Evolutionary conservation across 2,329 filamentous ascomycete genomes (phyloP).

Genomic region (Claviceps quebecensis): DNA sequence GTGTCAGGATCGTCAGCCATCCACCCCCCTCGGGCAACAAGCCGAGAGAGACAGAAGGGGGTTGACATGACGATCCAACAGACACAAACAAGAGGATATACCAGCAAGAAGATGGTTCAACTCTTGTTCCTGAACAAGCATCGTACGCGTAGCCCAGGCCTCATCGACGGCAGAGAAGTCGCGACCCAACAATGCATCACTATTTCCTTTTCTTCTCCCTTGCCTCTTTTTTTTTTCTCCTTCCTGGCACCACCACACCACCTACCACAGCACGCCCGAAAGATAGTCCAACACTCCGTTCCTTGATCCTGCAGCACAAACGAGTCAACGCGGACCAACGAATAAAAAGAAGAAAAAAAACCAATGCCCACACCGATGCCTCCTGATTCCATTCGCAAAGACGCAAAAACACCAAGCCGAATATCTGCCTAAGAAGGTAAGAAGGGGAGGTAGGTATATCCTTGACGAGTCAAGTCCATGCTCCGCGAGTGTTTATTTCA

Average conservation of each 20-base stretch:
- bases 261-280: constrained; percentile 21
- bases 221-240: constrained; percentile 25
- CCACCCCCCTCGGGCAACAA: too few relatives aligned
- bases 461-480: constrained; percentile 27
- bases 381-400: constrained; percentile 21
- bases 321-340: background rate
- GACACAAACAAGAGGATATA: too few relatives aligned
- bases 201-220: background rate
- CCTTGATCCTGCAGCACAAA: constrained; percentile 12
- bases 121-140: too few relatives aligned
- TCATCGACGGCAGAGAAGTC: too few relatives aligned
- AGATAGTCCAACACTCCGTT: constrained; percentile 25
- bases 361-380: constrained; percentile 20
- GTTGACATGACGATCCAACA: too few relatives aligned
- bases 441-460: constrained; percentile 6
- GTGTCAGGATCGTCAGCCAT: background rate
- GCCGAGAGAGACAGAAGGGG: too few relatives aligned
- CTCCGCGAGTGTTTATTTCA: constrained; percentile 29
- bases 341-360: constrained; percentile 13
- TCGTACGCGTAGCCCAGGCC: too few relatives aligned
- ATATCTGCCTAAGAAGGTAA: constrained; percentile 21
- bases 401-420: constrained; percentile 18
- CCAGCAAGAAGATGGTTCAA: too few relatives aligned
- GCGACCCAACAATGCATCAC: background rate
- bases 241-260: constrained; percentile 19